phyloP scores from a whole-genome alignment of 2,329 filamentous ascomycete species.

The Claviceps fusiformis region DNA sequence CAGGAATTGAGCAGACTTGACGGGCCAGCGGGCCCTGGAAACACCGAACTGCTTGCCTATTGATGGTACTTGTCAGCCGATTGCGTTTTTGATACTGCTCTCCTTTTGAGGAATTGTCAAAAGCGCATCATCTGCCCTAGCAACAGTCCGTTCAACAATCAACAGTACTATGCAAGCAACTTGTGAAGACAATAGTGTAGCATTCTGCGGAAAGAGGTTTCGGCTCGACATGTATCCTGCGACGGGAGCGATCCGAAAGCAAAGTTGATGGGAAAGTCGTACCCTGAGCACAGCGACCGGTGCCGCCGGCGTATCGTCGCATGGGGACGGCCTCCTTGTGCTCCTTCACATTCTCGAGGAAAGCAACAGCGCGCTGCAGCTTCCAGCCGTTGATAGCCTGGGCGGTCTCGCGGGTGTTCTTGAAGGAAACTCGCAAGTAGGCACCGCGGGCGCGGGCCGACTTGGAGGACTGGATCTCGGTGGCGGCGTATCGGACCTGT shows the following conservation, averaged over 20 bases:
- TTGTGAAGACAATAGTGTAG: neutral
- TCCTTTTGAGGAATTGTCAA: neutral
- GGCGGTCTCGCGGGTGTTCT: conserved; percentile 99
- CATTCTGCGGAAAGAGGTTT: neutral
- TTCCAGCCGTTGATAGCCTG: conserved; percentile 99
- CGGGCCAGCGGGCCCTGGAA: conserved; percentile 93
- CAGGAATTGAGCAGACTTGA: conserved; percentile 98
- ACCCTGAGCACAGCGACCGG: conserved; percentile 95
- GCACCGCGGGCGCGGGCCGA: conserved; percentile 95
- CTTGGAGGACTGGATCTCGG: conserved; percentile 75
- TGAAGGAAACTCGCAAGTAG: conserved; percentile 98
- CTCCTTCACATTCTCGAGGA: conserved; percentile 95
- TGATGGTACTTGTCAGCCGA: conserved; percentile 14
- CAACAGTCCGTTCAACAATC: neutral
- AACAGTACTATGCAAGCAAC: neutral
- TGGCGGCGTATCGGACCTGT: conserved; percentile 92
- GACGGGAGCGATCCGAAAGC: neutral
- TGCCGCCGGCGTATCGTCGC: conserved; percentile 93
- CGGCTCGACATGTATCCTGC: neutral
- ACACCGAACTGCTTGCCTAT: conserved; percentile 98
- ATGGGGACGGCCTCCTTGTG: conserved; percentile 97
- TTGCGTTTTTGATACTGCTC: neutral
- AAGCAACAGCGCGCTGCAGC: conserved; percentile 83
- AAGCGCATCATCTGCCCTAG: neutral
- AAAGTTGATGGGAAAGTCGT: conserved; percentile 33